phyloP scores from a whole-genome alignment of 2,329 filamentous ascomycete genomes.

The Zymoseptoria passerinii region DNA sequence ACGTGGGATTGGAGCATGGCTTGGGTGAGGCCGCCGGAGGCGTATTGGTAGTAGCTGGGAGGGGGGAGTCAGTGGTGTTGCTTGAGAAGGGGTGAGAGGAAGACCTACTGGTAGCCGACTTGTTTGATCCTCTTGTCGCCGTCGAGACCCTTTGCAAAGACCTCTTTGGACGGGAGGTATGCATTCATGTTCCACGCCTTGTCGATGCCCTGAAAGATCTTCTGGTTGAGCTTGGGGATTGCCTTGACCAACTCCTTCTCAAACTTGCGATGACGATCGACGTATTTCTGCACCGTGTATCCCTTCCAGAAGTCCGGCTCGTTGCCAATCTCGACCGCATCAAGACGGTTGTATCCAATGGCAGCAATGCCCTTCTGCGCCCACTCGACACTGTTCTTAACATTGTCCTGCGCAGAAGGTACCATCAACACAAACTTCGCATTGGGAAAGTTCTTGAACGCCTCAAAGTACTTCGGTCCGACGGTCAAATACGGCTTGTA shows the following conservation, averaged over 20 bases:
- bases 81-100: no score
- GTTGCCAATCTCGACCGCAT: conserved; percentile 9
- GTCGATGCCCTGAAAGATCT: conserved; percentile 7
- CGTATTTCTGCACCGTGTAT: conserved; percentile 2
- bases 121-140: neutral
- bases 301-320: conserved; percentile 6
- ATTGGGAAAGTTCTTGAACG: conserved; percentile 4
- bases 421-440: conserved; percentile 7
- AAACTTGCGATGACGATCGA: conserved; percentile 3
- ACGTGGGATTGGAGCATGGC: conserved; percentile 2
- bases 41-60: conserved; percentile 5
- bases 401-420: neutral
- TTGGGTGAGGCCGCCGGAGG: neutral
- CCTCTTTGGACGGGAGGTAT: neutral
- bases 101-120: conserved; percentile 4
- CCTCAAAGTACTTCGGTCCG: conserved; percentile 5
- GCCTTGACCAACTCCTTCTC: conserved; percentile 1
- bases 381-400: conserved; percentile 4
- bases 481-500: conserved; percentile 2
- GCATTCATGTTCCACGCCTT: conserved; percentile 1
- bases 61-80: neutral
- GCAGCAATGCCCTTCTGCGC: neutral
- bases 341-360: conserved; percentile 4
- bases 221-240: neutral
- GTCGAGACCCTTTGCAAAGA: neutral